Evolutionary conservation across 2,329 filamentous ascomycete genomes (phyloP).

Genomic region (Corynespora cassiicola): DNA sequence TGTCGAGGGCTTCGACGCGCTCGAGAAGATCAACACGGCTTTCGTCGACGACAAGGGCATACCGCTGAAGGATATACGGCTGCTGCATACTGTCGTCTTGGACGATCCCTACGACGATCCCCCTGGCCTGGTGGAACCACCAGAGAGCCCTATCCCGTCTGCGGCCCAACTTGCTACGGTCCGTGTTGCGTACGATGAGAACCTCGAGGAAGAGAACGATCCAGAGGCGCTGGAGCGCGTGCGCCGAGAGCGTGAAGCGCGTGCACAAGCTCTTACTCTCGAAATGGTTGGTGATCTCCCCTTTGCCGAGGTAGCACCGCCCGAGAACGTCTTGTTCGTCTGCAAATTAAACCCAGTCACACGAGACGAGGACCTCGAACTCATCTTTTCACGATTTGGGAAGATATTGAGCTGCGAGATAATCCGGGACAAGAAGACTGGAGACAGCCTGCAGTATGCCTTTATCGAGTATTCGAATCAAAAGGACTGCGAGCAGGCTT

Average conservation of each 20-base stretch:
- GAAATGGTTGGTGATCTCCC: conserved; percentile 98
- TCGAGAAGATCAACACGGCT: conserved; percentile 91
- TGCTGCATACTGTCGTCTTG: conserved; percentile 88
- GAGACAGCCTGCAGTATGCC: conserved; percentile 94
- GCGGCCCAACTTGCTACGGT: conserved; percentile 89
- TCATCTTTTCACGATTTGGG: conserved; percentile 97
- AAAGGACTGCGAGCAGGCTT: conserved; percentile 89
- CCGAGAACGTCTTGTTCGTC: conserved; percentile 96
- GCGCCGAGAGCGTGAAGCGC: conserved; percentile 86
- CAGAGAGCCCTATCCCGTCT: conserved; percentile 79
- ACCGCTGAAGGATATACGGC: conserved; percentile 91
- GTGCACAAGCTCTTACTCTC: conserved; percentile 90
- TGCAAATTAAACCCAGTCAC: conserved; percentile 99
- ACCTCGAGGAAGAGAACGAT: conserved; percentile 78
- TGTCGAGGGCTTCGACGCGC: conserved; percentile 90
- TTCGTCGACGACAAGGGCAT: conserved; percentile 87
- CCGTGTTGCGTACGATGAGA: conserved; percentile 88
- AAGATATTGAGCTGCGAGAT: conserved; percentile 95
- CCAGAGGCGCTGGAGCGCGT: conserved; percentile 80
- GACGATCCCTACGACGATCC: conserved; percentile 94
- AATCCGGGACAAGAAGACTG: conserved; percentile 90
- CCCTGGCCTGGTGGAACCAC: conserved; percentile 74
- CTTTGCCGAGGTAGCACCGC: conserved; percentile 96
- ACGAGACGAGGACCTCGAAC: conserved; percentile 88
- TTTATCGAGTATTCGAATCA: conserved; percentile 98